A percentile compares a stretch with the other conserved stretches of the same genome.
phyloP scores from a whole-genome alignment of 139 green algal genomes.

The Chlorella sp. region DNA sequence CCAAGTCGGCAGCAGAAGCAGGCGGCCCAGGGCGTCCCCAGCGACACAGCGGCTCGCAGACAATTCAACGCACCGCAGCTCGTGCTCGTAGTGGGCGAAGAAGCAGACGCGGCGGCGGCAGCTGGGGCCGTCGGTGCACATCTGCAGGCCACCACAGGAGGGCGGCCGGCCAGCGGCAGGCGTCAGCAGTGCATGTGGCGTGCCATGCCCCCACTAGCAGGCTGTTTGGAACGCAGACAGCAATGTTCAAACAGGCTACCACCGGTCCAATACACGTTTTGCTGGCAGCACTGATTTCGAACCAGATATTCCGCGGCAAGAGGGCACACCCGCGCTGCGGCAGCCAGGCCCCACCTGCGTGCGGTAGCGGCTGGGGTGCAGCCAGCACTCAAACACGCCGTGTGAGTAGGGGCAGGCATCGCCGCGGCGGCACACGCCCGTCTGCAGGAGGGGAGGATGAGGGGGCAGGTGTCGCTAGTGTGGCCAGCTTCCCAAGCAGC shows the following conservation, averaged over 20 bases:
- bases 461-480: too few species aligned
- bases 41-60: too few species aligned
- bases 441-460: conserved; percentile 46
- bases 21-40: too few species aligned
- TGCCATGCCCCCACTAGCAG: not conserved
- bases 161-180: not conserved
- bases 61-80: conserved; percentile 68
- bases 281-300: too few species aligned
- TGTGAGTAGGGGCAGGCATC: conserved; percentile 95
- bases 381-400: conserved; percentile 98
- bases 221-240: too few species aligned
- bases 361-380: conserved; percentile 93
- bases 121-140: conserved; percentile 91
- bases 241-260: too few species aligned
- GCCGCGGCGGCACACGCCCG: conserved; percentile 80
- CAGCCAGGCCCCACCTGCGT: conserved; percentile 69
- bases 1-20: too few species aligned
- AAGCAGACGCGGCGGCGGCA: conserved; percentile 97
- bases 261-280: too few species aligned
- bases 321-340: too few species aligned
- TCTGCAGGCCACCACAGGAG: conserved; percentile 54
- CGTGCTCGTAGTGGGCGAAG: conserved; percentile 91
- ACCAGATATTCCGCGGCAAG: too few species aligned
- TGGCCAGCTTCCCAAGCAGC: too few species aligned
- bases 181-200: not conserved